phyloP scores from a whole-genome alignment of 192 early-diverging fungal genomes.

The Oehlia diaphana region DNA sequence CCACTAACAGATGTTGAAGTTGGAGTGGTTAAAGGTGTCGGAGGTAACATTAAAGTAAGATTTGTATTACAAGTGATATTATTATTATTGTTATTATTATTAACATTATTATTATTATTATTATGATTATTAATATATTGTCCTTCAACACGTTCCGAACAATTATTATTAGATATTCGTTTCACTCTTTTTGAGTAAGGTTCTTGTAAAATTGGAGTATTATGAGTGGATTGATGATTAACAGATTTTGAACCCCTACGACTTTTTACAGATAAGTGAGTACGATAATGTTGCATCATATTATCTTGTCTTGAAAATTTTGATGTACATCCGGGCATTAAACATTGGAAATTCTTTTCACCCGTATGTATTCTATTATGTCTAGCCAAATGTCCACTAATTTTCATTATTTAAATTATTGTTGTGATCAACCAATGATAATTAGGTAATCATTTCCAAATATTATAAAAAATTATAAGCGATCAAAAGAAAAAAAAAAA shows the following conservation, averaged over 20 bases:
- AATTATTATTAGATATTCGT: too few species aligned
- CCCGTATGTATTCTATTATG: slow-evolving; percentile 83
- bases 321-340: slow-evolving; percentile 66
- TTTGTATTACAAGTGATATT: too few species aligned
- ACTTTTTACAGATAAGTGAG: slow-evolving; percentile 72
- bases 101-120: too few species aligned
- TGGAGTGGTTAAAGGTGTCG: too few species aligned
- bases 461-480: not conserved
- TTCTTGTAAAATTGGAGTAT: too few species aligned
- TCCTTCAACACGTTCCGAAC: too few species aligned
- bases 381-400: slow-evolving; percentile 76
- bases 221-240: not conserved
- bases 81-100: too few species aligned
- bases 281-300: slow-evolving; percentile 87
- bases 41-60: too few species aligned
- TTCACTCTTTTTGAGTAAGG: too few species aligned
- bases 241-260: slow-evolving; percentile 41
- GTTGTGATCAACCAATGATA: not conserved
- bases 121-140: too few species aligned
- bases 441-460: not conserved
- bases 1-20: too few species aligned
- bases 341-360: slow-evolving; percentile 76
- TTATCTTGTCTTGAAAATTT: slow-evolving; percentile 83
- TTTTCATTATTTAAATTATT: not conserved
- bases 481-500: not conserved